Evolutionary conservation across 495 filamentous ascomycete species (phyloP), one percentile per base, ranked within the genome.

Genomic region (Aspergillus olivimuriae): DNA sequence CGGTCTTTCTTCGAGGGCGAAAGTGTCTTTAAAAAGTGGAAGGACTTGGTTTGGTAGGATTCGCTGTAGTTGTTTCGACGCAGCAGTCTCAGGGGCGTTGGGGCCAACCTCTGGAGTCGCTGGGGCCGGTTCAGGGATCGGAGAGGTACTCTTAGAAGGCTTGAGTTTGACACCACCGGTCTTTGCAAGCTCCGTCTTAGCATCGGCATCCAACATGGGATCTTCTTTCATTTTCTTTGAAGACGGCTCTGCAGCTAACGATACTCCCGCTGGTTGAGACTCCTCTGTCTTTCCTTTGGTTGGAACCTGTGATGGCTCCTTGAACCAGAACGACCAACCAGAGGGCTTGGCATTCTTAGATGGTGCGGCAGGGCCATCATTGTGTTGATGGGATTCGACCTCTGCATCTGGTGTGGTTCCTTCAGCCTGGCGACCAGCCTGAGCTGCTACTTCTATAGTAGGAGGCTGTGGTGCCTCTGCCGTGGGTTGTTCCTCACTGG

Each of bases 271-370:
- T 21, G 75, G 56, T 51, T 84, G 75, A 8, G 65, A 55, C 26
- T 72, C 64, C 18, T 55, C 57, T 2, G 70, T 41, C 40, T 55
- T 67, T 16, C 59, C 49, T 7, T 60, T 44, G 11, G 50, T 32
- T 9, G 48, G 48, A 22, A 70, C 62, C 44, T 75, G 77, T 9
- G 76, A 53, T 15, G 73, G 62, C 14, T 87, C 85, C 42, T 76
- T 79, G 5, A 84, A 87, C 85, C 85, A 94, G 49, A 94, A 94
- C 1, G 83, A 87, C 87, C 87, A 94, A 1, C 82, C 85, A 5
- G 85, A 85, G 15, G 82, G 74, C 46, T 72, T 78, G 10, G 52
- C 41, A 41, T 42, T 51, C 19, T 46, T 46, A 21, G 56, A 61
- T 37, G 60, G 44, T 26, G 65, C 56, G 8, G 69, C 30, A 12